A percentile compares a stretch with the other conserved stretches of the same genome.
These are phyloP conservation scores for Tephrocybe sp. DNA, from an alignment of 768 basidiomycete genomes.

Conservation along the genomic window DNA sequence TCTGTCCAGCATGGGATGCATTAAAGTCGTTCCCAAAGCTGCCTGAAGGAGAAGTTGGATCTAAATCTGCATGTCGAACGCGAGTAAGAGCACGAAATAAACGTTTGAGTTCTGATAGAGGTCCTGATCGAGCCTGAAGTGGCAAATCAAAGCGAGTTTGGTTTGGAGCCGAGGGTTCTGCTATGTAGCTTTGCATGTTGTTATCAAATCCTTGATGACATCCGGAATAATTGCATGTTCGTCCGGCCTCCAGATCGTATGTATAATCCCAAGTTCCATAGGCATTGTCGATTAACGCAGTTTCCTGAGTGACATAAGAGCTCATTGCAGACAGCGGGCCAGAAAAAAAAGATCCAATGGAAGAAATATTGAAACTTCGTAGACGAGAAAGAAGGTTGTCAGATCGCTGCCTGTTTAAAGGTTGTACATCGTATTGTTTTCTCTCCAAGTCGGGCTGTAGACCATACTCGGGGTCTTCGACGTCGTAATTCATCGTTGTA, in stretches of 20 bases:
- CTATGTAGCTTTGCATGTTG: neutral
- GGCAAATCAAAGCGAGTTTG: slow-evolving; percentile 20
- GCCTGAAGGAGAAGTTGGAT: slow-evolving; percentile 4
- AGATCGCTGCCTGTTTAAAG: slow-evolving; percentile 6
- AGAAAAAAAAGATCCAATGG: slow-evolving; percentile 22
- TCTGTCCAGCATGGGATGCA: neutral
- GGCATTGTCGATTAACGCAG: neutral
- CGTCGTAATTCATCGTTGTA: slow-evolving; percentile 12
- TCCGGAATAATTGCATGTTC: neutral
- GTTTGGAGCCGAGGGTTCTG: slow-evolving; percentile 17
- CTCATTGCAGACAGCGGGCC: slow-evolving; percentile 14
- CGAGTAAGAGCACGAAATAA: slow-evolving; percentile 19
- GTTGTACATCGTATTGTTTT: neutral
- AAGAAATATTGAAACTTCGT: slow-evolving; percentile 21
- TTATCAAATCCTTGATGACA: slow-evolving; percentile 5
- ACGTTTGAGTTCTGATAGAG: slow-evolving; percentile 19
- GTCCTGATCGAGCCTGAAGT: slow-evolving; percentile 14
- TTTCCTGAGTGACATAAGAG: slow-evolving; percentile 12
- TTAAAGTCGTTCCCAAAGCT: neutral
- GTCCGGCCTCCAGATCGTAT: slow-evolving; percentile 15
- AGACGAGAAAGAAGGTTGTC: slow-evolving; percentile 19
- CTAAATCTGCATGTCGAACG: slow-evolving; percentile 13
- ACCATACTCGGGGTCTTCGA: slow-evolving; percentile 13
- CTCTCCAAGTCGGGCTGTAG: slow-evolving; percentile 5
- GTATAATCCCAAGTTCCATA: slow-evolving; percentile 8